Percentiles rank a stretch among this genome's conserved stretches.
Conservation (phyloP, 2,329 filamentous ascomycete genomes). For the Biscogniauxia mediterranea region DNA sequence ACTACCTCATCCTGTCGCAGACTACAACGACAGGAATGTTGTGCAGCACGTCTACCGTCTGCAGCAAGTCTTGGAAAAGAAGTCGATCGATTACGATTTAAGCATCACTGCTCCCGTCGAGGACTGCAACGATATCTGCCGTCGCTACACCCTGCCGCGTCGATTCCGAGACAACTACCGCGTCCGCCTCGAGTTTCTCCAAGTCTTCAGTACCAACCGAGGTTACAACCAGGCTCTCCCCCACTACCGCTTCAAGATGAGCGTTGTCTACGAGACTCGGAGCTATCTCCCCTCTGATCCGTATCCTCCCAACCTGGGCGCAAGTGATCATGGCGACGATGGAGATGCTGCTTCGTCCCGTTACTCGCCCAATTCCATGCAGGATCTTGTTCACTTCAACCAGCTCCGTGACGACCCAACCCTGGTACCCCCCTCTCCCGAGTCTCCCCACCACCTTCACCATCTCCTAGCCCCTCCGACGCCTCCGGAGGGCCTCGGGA, state of each 20-base stretch:
- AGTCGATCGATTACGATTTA: constrained; percentile 16
- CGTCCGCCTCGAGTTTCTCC: constrained; percentile 44
- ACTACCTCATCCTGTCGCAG: constrained; percentile 12
- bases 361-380: constrained; percentile 36
- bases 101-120: constrained; percentile 6
- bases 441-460: constrained; percentile 13
- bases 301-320: constrained; percentile 47
- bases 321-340: constrained; percentile 29
- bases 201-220: constrained; percentile 27
- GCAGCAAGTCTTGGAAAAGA: constrained; percentile 15
- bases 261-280: constrained; percentile 51
- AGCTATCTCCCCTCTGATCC: constrained; percentile 48
- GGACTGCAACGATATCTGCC: constrained; percentile 15
- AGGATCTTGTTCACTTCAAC: constrained; percentile 43
- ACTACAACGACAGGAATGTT: constrained; percentile 14
- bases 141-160: constrained; percentile 24
- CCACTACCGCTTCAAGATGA: constrained; percentile 39
- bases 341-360: background rate
- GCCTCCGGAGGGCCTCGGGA: constrained; percentile 10
- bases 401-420: constrained; percentile 34
- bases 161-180: constrained; percentile 29
- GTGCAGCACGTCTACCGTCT: constrained; percentile 17
- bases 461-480: constrained; percentile 15
- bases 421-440: constrained; percentile 17
- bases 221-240: constrained; percentile 24